Evolutionary conservation across 305 asterid genomes (phyloP).

Genomic region (Fraxinus nigra): DNA sequence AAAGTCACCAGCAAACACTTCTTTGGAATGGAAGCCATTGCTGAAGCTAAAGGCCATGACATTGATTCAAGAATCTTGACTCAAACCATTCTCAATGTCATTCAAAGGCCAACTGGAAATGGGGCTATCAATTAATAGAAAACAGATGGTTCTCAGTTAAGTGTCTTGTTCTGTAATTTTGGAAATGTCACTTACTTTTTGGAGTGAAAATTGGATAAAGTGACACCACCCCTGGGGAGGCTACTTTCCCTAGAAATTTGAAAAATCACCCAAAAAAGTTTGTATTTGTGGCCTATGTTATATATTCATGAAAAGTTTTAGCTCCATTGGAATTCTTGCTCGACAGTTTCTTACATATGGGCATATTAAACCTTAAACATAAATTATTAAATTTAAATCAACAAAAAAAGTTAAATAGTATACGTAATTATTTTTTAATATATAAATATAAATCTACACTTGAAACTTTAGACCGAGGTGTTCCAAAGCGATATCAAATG

Average conservation of each 20-base stretch:
- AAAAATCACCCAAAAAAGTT: neutral
- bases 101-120: constrained; percentile 24
- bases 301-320: neutral
- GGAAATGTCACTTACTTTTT: neutral
- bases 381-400: too few relatives aligned
- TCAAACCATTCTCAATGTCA: constrained; percentile 35
- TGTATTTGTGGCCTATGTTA: neutral
- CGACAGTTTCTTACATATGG: neutral
- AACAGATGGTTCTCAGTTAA: neutral
- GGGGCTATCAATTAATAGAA: neutral
- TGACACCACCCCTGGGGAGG: neutral
- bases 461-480: neutral
- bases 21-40: constrained; percentile 65
- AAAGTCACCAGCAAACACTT: constrained; percentile 43
- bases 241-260: neutral
- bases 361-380: neutral
- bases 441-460: too few relatives aligned
- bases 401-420: neutral
- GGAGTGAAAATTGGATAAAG: neutral
- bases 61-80: constrained; percentile 37
- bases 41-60: constrained; percentile 34
- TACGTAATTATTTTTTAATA: neutral
- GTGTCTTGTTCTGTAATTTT: neutral
- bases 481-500: neutral
- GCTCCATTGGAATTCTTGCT: neutral